phyloP scores from a whole-genome alignment of 495 filamentous ascomycete species.

The Amphirosellinia nigrospora region DNA sequence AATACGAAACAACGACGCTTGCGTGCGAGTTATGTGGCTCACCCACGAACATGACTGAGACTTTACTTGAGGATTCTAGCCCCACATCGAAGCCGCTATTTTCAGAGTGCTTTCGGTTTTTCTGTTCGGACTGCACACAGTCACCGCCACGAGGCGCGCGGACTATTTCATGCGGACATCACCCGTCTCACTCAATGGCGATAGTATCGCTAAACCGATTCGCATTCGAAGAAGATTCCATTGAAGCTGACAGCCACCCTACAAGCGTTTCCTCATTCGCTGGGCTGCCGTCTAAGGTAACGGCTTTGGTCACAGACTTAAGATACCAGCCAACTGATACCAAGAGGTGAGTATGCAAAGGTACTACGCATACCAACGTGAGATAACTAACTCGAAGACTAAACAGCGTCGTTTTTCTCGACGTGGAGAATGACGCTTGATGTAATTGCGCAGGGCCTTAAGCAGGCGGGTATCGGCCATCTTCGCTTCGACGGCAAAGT shows the following conservation, averaged over 20 bases:
- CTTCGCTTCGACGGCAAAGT: constrained; percentile 12
- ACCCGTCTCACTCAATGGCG: not conserved
- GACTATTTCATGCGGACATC: not conserved
- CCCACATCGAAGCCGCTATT: not conserved
- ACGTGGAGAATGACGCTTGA: constrained; percentile 4
- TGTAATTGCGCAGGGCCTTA: not conserved
- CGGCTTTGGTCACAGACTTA: not conserved
- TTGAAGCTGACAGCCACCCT: not conserved
- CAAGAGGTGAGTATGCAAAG: constrained; percentile 3
- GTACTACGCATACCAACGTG: not conserved
- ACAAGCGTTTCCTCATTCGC: too few relatives aligned
- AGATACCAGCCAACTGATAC: not conserved
- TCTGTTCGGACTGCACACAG: not conserved
- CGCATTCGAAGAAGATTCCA: not conserved
- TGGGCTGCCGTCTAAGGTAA: not conserved
- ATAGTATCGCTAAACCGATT: not conserved
- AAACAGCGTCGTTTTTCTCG: constrained; percentile 9
- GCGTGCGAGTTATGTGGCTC: not conserved
- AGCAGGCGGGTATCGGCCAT: not conserved
- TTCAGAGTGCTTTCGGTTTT: not conserved
- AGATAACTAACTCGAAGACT: not conserved
- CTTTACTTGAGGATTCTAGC: not conserved
- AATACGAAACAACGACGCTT: not conserved
- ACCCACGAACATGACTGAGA: not conserved
- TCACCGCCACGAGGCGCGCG: not conserved